Percentiles rank a stretch among this genome's conserved stretches.
Conservation (phyloP, 106 monocot genomes). For the Dendrobium catenatum region DNA sequence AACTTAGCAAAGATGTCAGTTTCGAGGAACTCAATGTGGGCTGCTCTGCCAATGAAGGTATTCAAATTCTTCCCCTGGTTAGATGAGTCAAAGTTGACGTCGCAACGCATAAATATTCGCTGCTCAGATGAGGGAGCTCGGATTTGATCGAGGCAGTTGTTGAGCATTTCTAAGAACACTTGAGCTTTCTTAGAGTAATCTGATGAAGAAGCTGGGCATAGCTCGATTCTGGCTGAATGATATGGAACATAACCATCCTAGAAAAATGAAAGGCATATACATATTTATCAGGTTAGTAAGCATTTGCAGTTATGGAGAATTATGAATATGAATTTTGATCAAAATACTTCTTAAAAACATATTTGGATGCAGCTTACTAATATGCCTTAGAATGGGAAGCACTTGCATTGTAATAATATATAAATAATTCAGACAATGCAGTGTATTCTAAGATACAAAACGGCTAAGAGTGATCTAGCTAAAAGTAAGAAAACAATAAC, state of each 20-base stretch:
- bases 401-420: too few relatives aligned
- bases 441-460: too few relatives aligned
- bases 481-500: too few relatives aligned
- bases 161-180: constrained; percentile 89
- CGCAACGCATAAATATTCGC: constrained; percentile 80
- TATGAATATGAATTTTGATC: too few relatives aligned
- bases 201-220: constrained; percentile 68
- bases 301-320: too few relatives aligned
- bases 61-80: constrained; percentile 67
- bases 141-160: constrained; percentile 88
- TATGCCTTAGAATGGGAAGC: too few relatives aligned
- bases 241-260: constrained; percentile 98
- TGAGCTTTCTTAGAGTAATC: constrained; percentile 87
- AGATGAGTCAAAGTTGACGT: constrained; percentile 86
- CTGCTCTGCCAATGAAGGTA: constrained; percentile 87
- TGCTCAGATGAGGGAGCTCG: constrained; percentile 68
- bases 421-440: too few relatives aligned
- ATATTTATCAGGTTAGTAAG: background rate
- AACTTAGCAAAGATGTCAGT: constrained; percentile 75
- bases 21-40: constrained; percentile 94
- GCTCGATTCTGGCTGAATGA: constrained; percentile 93
- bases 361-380: too few relatives aligned
- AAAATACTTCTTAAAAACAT: too few relatives aligned
- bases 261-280: background rate
- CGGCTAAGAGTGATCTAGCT: too few relatives aligned